Evolutionary conservation across 2,329 filamentous ascomycete species (phyloP).

Genomic region (Epicoccum nigrum): DNA sequence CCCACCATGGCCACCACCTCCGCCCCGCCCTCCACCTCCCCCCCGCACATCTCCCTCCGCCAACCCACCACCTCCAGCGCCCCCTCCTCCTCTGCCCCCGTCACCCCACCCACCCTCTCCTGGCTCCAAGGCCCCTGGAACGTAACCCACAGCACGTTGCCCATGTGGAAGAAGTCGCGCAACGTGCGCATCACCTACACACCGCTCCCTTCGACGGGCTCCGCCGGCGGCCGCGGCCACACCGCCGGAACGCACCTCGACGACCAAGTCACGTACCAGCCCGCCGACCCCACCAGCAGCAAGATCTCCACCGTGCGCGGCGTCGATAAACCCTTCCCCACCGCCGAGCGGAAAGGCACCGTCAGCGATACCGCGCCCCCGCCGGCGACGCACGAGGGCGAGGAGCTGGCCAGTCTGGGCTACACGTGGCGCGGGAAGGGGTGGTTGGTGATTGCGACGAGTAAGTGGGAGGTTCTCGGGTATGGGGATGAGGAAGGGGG

Average conservation of each 20-base stretch:
- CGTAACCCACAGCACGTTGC: constrained; percentile 48
- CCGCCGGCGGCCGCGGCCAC: constrained; percentile 2
- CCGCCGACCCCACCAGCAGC: constrained; percentile 53
- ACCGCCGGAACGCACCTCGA: constrained; percentile 57
- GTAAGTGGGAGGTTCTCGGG: constrained; percentile 82
- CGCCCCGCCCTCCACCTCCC: background rate
- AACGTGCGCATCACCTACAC: constrained; percentile 83
- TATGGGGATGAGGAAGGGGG: constrained; percentile 65
- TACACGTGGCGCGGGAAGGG: constrained; percentile 78
- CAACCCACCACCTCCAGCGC: constrained; percentile 33
- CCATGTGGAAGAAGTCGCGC: constrained; percentile 79
- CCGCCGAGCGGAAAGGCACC: background rate
- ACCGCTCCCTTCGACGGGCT: constrained; percentile 35
- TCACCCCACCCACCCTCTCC: constrained; percentile 45
- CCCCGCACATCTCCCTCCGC: constrained; percentile 29
- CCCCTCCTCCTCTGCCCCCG: constrained; percentile 15
- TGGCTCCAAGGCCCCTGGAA: constrained; percentile 45
- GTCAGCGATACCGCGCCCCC: constrained; percentile 1
- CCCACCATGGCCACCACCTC: background rate
- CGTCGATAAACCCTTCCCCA: constrained; percentile 61
- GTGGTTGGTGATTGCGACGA: constrained; percentile 71
- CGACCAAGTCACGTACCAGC: constrained; percentile 75
- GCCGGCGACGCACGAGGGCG: constrained; percentile 11
- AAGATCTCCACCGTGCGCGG: constrained; percentile 68
- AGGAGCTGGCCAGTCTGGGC: constrained; percentile 48